Evolutionary conservation across 805 yeast species (phyloP), one percentile per base, ranked within the genome.

Genomic region (Hanseniaspora occidentalis): DNA sequence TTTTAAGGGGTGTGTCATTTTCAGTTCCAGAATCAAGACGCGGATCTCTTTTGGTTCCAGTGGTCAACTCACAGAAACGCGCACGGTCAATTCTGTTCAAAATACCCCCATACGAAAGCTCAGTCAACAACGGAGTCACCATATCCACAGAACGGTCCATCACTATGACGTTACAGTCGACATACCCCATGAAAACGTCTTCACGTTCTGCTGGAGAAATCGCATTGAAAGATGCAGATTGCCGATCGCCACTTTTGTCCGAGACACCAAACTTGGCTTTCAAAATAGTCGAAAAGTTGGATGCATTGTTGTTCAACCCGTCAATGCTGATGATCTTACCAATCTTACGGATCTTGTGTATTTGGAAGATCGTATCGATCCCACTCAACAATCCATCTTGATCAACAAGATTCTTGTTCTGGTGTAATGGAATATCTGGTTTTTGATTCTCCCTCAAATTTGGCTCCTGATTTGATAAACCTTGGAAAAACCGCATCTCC

Each of bases 91-190:
- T 55, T 49, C 88, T 96, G 54, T 83, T 88, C 17, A 86, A 64
- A 13, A 92, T 64, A 0, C 97, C 98, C 14, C 73, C 66, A 55
- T 88, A 89, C 2, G 85, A 82, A 49, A 88, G 60, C 50, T 88
- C 96, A 20, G 77, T 74, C 41, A 85, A 60, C 9, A 84, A 51
- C 1, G 85, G 79, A 1, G 94, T 75, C 4, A 82, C 57, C 34
- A 73, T 69, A 59, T 89, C 98, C 22, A 79, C 56, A 40, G 78
- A 73, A 37, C 98, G 65, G 53, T 89, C 97, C 17, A 89, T 52
- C 1, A 88, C 78, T 5, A 89, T 67, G 22, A 88, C 60, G 52
- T 89, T 94, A 39, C 77, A 70, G 43, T 77, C 78, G 36, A 36
- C 18, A 16, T 37, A 38, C 22, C 21, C 34, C 22, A 41, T 14